Conservation (phyloP, 139 green algal genomes). For the Tetraselmis striata region DNA sequence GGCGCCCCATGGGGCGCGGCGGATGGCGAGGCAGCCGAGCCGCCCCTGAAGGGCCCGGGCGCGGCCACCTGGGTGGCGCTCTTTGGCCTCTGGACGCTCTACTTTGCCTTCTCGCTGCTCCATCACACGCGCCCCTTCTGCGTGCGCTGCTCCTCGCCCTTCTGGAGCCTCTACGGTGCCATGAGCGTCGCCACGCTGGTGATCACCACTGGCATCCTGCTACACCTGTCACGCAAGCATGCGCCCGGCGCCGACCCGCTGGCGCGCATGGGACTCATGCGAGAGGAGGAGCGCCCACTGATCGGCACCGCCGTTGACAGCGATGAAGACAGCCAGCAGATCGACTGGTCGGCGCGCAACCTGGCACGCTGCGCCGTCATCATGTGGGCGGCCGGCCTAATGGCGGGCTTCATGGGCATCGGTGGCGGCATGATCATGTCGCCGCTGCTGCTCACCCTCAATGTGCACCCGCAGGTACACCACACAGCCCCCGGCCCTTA, state of each 20-base stretch:
- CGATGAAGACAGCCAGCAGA: background rate
- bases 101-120: background rate
- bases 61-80: background rate
- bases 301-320: background rate
- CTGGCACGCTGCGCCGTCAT: background rate
- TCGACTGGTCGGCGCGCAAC: background rate
- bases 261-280: background rate
- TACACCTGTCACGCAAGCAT: background rate
- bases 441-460: constrained; percentile 28
- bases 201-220: background rate
- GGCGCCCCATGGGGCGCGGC: too few species aligned
- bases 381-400: background rate
- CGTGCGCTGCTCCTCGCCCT: background rate
- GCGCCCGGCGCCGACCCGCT: too few species aligned
- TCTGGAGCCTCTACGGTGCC: background rate
- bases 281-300: background rate
- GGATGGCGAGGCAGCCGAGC: background rate
- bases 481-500: constrained; percentile 9
- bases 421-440: constrained; percentile 32
- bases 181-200: background rate
- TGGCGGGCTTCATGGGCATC: constrained; percentile 30
- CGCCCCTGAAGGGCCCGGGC: background rate
- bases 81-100: background rate
- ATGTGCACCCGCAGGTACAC: constrained; percentile 21
- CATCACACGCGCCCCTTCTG: background rate